Evolutionary conservation across 1,284 basidiomycete species (phyloP).

Genomic region (Volvariella volvacea): DNA sequence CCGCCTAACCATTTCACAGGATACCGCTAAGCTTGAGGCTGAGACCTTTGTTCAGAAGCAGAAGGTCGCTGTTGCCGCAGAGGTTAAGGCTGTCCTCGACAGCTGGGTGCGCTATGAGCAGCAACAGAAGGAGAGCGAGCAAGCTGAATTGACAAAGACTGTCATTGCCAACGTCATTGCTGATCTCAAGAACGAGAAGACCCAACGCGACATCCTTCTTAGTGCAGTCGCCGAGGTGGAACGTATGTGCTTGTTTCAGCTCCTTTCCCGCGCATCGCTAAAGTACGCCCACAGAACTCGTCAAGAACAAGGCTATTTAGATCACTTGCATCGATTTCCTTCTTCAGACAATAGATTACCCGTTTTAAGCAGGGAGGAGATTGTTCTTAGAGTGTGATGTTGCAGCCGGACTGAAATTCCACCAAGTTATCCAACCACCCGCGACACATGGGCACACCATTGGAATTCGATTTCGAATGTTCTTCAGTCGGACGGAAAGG

Average conservation of each 20-base stretch:
- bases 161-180: constrained; percentile 86
- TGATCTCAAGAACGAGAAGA: constrained; percentile 79
- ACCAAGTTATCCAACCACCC: no score
- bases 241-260: constrained; percentile 51
- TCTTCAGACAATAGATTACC: no score
- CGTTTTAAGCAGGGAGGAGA: no score
- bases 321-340: constrained; percentile 2
- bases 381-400: no score
- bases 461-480: no score
- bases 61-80: constrained; percentile 80
- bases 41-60: constrained; percentile 90
- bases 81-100: constrained; percentile 94
- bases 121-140: constrained; percentile 94
- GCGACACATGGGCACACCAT: no score
- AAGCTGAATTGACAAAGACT: constrained; percentile 81
- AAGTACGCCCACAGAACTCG: constrained; percentile 27
- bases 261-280: not conserved
- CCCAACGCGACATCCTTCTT: constrained; percentile 73
- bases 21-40: constrained; percentile 89
- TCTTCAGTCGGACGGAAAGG: no score
- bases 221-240: constrained; percentile 89
- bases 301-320: constrained; percentile 46
- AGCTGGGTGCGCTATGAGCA: constrained; percentile 98
- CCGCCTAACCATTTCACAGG: constrained; percentile 34
- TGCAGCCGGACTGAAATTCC: no score